Conservation (phyloP, 345 rosid species). For the Stellera chamaejasme region DNA sequence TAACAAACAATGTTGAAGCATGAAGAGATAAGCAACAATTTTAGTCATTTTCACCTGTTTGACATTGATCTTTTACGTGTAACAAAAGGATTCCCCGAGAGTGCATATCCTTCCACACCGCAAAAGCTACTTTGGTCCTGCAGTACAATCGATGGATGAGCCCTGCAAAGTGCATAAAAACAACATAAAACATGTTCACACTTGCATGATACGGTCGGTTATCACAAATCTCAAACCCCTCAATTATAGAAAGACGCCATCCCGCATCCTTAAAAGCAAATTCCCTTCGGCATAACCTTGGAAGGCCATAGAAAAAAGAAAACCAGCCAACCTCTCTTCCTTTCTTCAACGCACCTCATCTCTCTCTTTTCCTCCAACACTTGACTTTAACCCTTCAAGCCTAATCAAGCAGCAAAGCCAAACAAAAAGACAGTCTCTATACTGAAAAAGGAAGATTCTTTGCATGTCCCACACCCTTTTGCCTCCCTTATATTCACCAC, state of each 20-base stretch:
- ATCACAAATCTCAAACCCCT: background rate
- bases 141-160: constrained; percentile 10
- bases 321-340: constrained; percentile 1
- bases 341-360: background rate
- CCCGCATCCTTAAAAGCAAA: constrained; percentile 23
- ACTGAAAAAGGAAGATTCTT: constrained; percentile 41
- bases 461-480: constrained; percentile 51
- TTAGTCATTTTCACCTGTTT: constrained; percentile 9
- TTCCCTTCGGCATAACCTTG: constrained; percentile 18
- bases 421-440: background rate
- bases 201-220: constrained; percentile 24
- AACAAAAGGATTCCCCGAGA: constrained; percentile 38
- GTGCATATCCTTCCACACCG: constrained; percentile 31
- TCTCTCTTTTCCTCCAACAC: constrained; percentile 7
- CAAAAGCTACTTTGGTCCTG: constrained; percentile 19
- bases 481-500: constrained; percentile 45
- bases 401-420: constrained; percentile 7
- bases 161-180: background rate
- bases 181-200: background rate
- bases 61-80: constrained; percentile 25
- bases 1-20: background rate
- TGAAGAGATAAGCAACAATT: background rate
- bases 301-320: constrained; percentile 10
- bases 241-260: constrained; percentile 16
- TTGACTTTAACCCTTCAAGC: constrained; percentile 20